These are phyloP conservation scores for Ogataea trehaloabstinens DNA, from an alignment of 805 yeast genomes.

Conservation along the genomic window DNA sequence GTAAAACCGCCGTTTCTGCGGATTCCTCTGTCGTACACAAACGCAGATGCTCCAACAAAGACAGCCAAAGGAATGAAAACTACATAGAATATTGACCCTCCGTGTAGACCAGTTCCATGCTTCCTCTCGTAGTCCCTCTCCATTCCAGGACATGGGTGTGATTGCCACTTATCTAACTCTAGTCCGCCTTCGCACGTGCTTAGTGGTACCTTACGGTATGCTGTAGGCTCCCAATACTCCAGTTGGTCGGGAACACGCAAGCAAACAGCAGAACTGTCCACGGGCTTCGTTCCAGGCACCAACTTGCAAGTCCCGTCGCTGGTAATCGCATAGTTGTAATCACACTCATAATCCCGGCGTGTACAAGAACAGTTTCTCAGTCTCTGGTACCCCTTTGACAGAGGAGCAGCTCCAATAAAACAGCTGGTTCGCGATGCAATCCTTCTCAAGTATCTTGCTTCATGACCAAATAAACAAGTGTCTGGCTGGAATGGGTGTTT, in stretches of 20 bases:
- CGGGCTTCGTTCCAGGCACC: slow-evolving; percentile 69
- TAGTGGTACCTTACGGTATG: slow-evolving; percentile 82
- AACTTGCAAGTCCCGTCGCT: slow-evolving; percentile 82
- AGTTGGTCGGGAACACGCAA: slow-evolving; percentile 46
- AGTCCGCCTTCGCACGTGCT: slow-evolving; percentile 86
- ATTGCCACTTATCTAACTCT: slow-evolving; percentile 60
- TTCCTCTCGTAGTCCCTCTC: slow-evolving; percentile 53
- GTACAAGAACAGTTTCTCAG: slow-evolving; percentile 77
- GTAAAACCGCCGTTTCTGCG: slow-evolving; percentile 74
- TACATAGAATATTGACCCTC: slow-evolving; percentile 51
- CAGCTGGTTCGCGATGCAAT: slow-evolving; percentile 58
- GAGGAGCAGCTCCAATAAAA: slow-evolving; percentile 65
- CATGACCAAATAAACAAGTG: slow-evolving; percentile 71
- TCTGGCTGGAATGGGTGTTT: slow-evolving; percentile 49
- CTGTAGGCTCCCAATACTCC: slow-evolving; percentile 86
- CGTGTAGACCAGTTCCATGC: slow-evolving; percentile 51
- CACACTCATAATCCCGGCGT: slow-evolving; percentile 90
- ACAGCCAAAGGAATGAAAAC: slow-evolving; percentile 57
- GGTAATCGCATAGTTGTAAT: slow-evolving; percentile 72
- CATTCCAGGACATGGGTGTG: slow-evolving; percentile 87
- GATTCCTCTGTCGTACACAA: slow-evolving; percentile 78
- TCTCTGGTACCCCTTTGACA: slow-evolving; percentile 54
- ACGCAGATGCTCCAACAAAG: slow-evolving; percentile 53
- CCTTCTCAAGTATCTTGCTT: slow-evolving; percentile 57
- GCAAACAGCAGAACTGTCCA: slow-evolving; percentile 64